Base-by-base conservation (phyloP, 2,329 filamentous ascomycete genomes). In the Talaromyces sp. region DNA sequence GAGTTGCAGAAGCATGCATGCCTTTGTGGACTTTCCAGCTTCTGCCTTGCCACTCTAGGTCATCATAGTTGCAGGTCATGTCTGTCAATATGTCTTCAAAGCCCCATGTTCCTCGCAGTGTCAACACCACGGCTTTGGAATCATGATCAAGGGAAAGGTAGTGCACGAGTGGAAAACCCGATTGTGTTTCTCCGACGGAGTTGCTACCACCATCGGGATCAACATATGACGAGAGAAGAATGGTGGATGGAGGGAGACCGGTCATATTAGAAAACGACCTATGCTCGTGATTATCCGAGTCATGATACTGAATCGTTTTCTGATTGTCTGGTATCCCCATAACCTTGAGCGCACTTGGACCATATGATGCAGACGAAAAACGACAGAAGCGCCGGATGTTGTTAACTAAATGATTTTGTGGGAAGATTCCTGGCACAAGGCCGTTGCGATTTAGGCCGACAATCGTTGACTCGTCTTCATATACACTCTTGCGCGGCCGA, bases 51-150 rank as follows among this genome's bases (percentile, higher is more conserved):
- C 88, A 75, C 61, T 71, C 68, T 3, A 75, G 66, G 58, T 86
- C 81, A 65, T 89, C 87, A 64, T 90, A 90, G 53, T 89, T 88
- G 71, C 88, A 90, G 31, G 87, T 87, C 82, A 90, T 84, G 67
- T 90, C 88, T 0, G 87, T 87, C 38, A 91, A 75, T 26, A 90
- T 83, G 68, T 91, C 88, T 66, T 90, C 88, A 62, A 90, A 90
- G 0, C 88, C 88, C 43, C 89, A 78, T 0, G 88, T 91, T 1
- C 88, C 88, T 41, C 88, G 83, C 56, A 88, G 88, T 1, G 87
- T 86, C n/a, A 91, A 76, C 0, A 91, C 87, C 0, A 91, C 85
- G 0, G 88, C 87, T 66, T 86, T 87, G 1, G 87, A 87, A 56
- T 87, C 85, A 67, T 89, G 86, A 65, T 91, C 88, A 0, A 91